Base-by-base conservation (phyloP, 306 rosid species). In the Cucumis melo region DNA sequence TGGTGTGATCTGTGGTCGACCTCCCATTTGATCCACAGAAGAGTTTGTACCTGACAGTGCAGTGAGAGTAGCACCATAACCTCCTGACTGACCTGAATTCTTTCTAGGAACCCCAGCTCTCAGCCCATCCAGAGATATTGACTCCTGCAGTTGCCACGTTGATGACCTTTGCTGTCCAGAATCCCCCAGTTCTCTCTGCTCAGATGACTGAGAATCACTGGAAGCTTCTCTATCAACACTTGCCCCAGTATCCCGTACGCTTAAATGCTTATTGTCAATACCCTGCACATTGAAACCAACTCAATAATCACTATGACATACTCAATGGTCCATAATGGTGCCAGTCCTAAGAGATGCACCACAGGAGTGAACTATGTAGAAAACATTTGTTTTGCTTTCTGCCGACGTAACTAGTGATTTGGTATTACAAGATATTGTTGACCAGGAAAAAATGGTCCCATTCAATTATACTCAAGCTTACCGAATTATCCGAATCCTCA, bases 401-500 rank as follows among this genome's bases (percentile, higher is more conserved):
- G 53, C 53, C 68, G 21, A 14, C 21, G 68, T 14, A 81, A 82
- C 44, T 13, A 66, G 54, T 51, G 27, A 27, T 16, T 72, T 29
- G 61, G 77, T 51, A 73, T 9, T 73, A 29, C 5, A 73, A 27
- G 10, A 73, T 72, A 72, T 72, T 15, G 15, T 50, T 23, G 39
- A 72, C 44, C 42, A 73, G 10, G 46, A 51, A 50, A 51, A 73
- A 50, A 17, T 73, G 23, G 61, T 51, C 21, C 41, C 77, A 24
- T 19, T 29, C 27, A 51, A 14, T 6, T 27, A 29, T 74, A 42
- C 15, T 61, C 79, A 76, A 79, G 81, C 92, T 86, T 85, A 91
- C 98, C 86, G 82, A 71, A 78, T 86, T 91, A 32, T 91, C 98
- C 10, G 85, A 79, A 82, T 89, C 91, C 80, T 83, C 97, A 36